Base-by-base conservation (phyloP, 225 moss, liverwort and hornwort species). In the Takakia lepidozioides region DNA sequence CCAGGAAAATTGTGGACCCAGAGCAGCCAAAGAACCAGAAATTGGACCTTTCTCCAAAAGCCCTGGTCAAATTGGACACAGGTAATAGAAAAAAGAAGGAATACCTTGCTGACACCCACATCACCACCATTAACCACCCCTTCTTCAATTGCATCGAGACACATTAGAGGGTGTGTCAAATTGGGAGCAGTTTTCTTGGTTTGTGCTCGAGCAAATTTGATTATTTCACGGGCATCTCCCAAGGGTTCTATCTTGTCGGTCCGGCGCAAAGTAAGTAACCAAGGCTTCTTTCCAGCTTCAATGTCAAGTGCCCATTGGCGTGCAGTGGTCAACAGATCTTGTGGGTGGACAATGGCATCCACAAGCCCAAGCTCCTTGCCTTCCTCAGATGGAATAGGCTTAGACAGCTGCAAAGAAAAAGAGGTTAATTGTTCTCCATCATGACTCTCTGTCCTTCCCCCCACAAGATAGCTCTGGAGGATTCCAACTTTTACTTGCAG, bases 301-400 rank as follows among this genome's bases (percentile, higher is more conserved):
- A 98, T 98, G 53, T 91, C 87, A 54, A 98, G 62, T 43, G 98
- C 87, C 91, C 91, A 87, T 54, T 76, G 71, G 57, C 98, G 78
- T 57, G 91, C 91, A 44, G 78, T 36, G 35, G 63, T 27, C 69
- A 98, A 65, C 38, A 87, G 78, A 43, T 83, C 87, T 42, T 74
- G 54, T 24, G 64, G 65, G 29, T 91, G 56, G 61, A 80, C 73
- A 55, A 98, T 52, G 27, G 60, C 67, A 60, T 98, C 91, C 42
- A 98, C 62, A 27, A 98, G 76, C 49, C 98, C 98, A 39, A 91
- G 75, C 37, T 74, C 69, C 38, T 74, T 66, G 27, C 91, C 98
- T 62, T 91, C 87, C 64, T 98, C 80, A 19, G 81, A 80, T 62
- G 80, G 70, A 42, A 98, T 85, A 10, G 91, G 73, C 55, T 98